Evolutionary conservation across 345 rosid genomes (phyloP).

Genomic region (Kandelia obovata): DNA sequence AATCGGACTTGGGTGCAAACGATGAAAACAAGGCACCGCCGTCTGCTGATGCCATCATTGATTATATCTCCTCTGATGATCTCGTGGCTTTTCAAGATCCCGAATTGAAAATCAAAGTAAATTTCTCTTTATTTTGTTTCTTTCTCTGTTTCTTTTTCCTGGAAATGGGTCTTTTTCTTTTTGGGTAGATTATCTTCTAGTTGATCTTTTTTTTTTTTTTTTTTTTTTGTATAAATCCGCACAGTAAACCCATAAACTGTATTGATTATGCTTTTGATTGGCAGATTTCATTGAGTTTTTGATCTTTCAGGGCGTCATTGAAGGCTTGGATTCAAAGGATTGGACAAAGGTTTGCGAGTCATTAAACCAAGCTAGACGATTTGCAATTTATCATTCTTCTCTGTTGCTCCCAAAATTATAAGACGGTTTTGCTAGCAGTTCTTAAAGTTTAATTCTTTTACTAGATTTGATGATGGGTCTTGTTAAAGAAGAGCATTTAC

Average conservation of each 20-base stretch:
- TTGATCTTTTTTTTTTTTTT: no score
- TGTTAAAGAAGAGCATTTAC: background rate
- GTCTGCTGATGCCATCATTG: slow-evolving; percentile 42
- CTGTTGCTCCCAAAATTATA: slow-evolving; percentile 61
- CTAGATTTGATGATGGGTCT: no score
- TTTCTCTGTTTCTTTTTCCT: background rate
- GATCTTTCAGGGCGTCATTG: slow-evolving; percentile 43
- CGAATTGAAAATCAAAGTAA: slow-evolving; percentile 44
- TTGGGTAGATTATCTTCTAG: no score
- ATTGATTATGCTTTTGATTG: background rate
- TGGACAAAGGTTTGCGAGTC: slow-evolving; percentile 63
- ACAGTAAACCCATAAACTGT: no score
- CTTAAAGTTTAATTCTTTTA: background rate
- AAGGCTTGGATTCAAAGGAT: slow-evolving; percentile 69
- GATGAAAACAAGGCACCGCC: slow-evolving; percentile 62
- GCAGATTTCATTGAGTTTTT: background rate
- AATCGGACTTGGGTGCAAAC: slow-evolving; percentile 29
- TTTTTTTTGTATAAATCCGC: no score
- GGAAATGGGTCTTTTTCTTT: background rate
- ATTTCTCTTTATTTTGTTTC: background rate
- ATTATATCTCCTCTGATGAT: slow-evolving; percentile 59
- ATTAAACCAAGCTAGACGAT: slow-evolving; percentile 54
- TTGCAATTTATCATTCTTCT: slow-evolving; percentile 60
- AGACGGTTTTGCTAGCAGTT: slow-evolving; percentile 14
- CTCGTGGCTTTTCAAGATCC: slow-evolving; percentile 55